These are phyloP conservation scores for Sphaceloma murrayae DNA, from an alignment of 2,329 filamentous ascomycete species.

Conservation along the genomic window DNA sequence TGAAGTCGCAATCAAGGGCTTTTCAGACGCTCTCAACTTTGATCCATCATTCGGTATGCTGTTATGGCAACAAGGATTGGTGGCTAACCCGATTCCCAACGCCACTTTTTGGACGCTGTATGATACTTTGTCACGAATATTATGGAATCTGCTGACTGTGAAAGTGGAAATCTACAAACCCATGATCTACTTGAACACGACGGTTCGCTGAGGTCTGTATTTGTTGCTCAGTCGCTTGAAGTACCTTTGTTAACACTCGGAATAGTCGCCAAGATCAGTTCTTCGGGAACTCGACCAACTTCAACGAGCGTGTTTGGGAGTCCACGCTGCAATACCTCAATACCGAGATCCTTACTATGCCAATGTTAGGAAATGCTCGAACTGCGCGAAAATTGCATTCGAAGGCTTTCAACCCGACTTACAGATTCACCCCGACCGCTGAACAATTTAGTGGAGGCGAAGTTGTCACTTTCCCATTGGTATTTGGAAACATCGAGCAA, in stretches of 20 bases:
- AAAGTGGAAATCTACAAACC: conserved; percentile 4
- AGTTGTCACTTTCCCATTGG: not conserved
- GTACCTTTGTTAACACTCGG: no score
- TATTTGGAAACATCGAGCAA: conserved; percentile 5
- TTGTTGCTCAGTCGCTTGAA: no score
- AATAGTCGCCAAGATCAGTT: conserved; percentile 3
- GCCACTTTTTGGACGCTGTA: conserved; percentile 4
- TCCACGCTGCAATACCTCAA: conserved; percentile 5
- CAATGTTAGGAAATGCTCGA: conserved; percentile 1
- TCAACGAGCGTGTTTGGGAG: conserved; percentile 1
- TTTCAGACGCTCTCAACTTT: conserved; percentile 4
- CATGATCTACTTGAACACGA: conserved; percentile 15
- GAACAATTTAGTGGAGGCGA: conserved; percentile 11
- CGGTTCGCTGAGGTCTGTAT: not conserved
- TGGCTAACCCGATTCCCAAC: not conserved
- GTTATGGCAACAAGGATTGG: conserved; percentile 6
- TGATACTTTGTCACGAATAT: no score
- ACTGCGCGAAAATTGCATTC: conserved; percentile 8
- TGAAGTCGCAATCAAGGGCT: not conserved
- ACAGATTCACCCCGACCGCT: conserved; percentile 8
- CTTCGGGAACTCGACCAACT: conserved; percentile 5
- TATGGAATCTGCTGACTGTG: not conserved
- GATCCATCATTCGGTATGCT: not conserved
- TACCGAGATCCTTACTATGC: not conserved
- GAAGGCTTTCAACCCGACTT: conserved; percentile 12